A percentile compares a stretch with the other conserved stretches of the same genome.
These are phyloP conservation scores for Cafeteria roenbergensis DNA, from an alignment of 108 stramenopile genomes.

Conservation along the genomic window DNA sequence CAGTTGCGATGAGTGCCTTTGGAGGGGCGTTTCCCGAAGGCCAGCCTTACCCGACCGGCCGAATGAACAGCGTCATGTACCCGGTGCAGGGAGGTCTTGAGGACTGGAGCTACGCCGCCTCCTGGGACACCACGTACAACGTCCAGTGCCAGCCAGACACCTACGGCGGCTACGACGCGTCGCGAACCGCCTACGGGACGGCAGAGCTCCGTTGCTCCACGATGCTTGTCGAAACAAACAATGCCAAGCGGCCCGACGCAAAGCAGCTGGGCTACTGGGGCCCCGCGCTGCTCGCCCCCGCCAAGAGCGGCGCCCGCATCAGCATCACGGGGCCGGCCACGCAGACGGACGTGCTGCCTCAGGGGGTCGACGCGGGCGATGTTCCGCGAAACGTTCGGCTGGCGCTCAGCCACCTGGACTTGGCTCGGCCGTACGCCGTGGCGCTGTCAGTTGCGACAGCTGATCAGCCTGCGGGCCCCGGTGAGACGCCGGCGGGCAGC, in stretches of 20 bases:
- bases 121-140: slow-evolving; percentile 65
- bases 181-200: slow-evolving; percentile 57
- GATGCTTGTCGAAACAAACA: slow-evolving; percentile 17
- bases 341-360: slow-evolving; percentile 35
- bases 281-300: too few relatives aligned
- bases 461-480: too few relatives aligned
- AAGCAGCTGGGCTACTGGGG: slow-evolving; percentile 54
- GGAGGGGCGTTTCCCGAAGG: slow-evolving; percentile 36
- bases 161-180: slow-evolving; percentile 46
- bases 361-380: slow-evolving; percentile 54
- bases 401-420: slow-evolving; percentile 58
- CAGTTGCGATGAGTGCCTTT: slow-evolving; percentile 30
- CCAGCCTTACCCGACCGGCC: slow-evolving; percentile 37
- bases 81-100: slow-evolving; percentile 87
- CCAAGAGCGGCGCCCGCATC: too few relatives aligned
- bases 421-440: slow-evolving; percentile 80
- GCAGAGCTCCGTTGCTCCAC: slow-evolving; percentile 18
- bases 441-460: too few relatives aligned
- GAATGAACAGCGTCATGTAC: slow-evolving; percentile 67
- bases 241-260: slow-evolving; percentile 24
- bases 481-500: too few relatives aligned
- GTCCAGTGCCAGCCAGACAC: slow-evolving; percentile 45
- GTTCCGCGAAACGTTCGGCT: slow-evolving; percentile 70
- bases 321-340: too few relatives aligned
- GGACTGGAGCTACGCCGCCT: slow-evolving; percentile 82